phyloP scores from a whole-genome alignment of 1,139 yeast genomes.

The Protomyces gravidus region DNA sequence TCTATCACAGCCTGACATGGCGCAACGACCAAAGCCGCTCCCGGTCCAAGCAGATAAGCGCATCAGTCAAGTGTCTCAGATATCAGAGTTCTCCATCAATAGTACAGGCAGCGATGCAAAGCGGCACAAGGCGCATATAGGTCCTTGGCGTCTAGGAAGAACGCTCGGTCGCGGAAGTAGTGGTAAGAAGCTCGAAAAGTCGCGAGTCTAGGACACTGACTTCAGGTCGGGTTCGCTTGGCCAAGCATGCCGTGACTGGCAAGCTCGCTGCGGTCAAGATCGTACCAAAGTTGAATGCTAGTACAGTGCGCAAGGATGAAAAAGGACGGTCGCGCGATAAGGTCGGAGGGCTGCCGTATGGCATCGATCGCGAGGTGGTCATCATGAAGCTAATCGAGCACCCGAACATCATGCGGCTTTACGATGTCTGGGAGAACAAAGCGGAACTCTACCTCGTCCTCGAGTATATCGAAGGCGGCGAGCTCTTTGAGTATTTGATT shows the following conservation, averaged over 20 bases:
- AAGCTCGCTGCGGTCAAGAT: constrained; percentile 95
- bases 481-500: constrained; percentile 82
- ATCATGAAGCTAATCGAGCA: constrained; percentile 86
- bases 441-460: constrained; percentile 75
- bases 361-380: constrained; percentile 93
- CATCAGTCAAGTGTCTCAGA: constrained; percentile 26
- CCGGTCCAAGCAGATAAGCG: constrained; percentile 26
- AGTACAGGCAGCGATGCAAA: constrained; percentile 26
- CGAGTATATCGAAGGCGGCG: constrained; percentile 98
- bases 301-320: constrained; percentile 40
- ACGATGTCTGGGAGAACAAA: constrained; percentile 97
- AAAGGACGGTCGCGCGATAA: constrained; percentile 38
- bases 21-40: constrained; percentile 27
- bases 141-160: constrained; percentile 95
- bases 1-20: no score
- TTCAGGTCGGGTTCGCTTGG: constrained; percentile 66
- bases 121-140: constrained; percentile 43
- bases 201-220: not conserved
- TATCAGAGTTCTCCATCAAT: constrained; percentile 27
- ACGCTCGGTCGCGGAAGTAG: constrained; percentile 94
- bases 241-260: constrained; percentile 77
- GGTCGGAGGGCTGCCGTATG: constrained; percentile 63
- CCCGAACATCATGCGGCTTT: constrained; percentile 89
- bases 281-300: constrained; percentile 77
- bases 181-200: constrained; percentile 44